These are phyloP conservation scores for Candida neerlandica DNA, from an alignment of 1,139 yeast species.

Conservation along the genomic window DNA sequence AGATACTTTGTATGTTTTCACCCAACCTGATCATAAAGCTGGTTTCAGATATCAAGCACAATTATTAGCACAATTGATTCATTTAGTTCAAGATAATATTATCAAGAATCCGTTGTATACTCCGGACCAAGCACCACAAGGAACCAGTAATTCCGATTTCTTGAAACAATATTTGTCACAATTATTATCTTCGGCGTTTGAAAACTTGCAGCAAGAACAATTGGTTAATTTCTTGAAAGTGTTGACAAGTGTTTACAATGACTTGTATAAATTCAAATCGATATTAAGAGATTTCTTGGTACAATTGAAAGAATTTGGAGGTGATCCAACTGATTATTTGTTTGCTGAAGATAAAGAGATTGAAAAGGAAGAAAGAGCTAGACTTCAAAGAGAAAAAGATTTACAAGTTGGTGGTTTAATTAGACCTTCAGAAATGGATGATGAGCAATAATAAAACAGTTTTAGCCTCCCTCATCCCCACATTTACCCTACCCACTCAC, in stretches of 20 bases:
- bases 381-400: constrained; percentile 77
- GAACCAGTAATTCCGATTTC: constrained; percentile 79
- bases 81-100: constrained; percentile 75
- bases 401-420: constrained; percentile 89
- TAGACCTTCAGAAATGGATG: constrained; percentile 96
- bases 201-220: constrained; percentile 84
- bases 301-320: constrained; percentile 94
- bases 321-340: constrained; percentile 88
- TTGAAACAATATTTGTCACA: constrained; percentile 81
- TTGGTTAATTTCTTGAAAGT: constrained; percentile 80
- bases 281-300: constrained; percentile 93
- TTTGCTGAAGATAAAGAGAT: constrained; percentile 92
- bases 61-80: constrained; percentile 79
- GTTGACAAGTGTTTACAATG: constrained; percentile 70
- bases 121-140: constrained; percentile 73
- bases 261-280: constrained; percentile 76
- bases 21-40: constrained; percentile 97
- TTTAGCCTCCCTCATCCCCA: background rate
- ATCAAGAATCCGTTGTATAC: constrained; percentile 79
- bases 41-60: constrained; percentile 91
- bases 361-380: constrained; percentile 69
- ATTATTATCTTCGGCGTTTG: constrained; percentile 84
- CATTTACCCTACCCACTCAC: too few relatives aligned
- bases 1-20: constrained; percentile 89
- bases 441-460: constrained; percentile 23